phyloP scores from a whole-genome alignment of 2,329 filamentous ascomycete genomes.

The Cytospora chrysosperma region DNA sequence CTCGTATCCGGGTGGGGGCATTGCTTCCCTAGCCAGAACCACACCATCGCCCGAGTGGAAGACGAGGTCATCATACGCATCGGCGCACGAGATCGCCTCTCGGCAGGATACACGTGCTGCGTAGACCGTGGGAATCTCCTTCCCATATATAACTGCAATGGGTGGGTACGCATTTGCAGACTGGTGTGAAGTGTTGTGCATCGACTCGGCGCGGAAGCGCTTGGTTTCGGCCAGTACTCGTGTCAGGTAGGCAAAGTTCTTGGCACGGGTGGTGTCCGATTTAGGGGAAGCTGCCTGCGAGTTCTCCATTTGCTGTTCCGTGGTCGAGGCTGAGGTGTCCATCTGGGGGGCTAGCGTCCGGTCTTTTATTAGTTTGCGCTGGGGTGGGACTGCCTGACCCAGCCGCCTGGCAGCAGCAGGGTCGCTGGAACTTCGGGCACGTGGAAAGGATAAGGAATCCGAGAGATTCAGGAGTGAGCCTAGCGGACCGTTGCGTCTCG shows the following conservation, averaged over 20 bases:
- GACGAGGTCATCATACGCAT: constrained; percentile 82
- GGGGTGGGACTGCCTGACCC: constrained; percentile 30
- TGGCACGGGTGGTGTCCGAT: constrained; percentile 49
- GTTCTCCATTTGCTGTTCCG: constrained; percentile 28
- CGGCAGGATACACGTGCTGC: constrained; percentile 71
- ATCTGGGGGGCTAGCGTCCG: constrained; percentile 49
- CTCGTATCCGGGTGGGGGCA: constrained; percentile 78
- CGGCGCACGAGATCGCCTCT: constrained; percentile 71
- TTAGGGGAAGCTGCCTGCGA: constrained; percentile 20
- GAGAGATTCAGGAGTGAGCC: constrained; percentile 49
- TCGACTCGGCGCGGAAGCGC: constrained; percentile 73
- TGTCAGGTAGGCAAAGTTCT: constrained; percentile 63
- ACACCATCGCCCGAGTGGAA: constrained; percentile 90
- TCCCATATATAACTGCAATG: constrained; percentile 79
- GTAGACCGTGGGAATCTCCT: constrained; percentile 80
- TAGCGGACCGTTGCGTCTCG: constrained; percentile 38
- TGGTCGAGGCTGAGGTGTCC: constrained; percentile 31
- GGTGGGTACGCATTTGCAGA: constrained; percentile 77
- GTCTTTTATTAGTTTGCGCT: constrained; percentile 35
- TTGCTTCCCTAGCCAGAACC: constrained; percentile 78
- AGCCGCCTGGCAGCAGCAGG: constrained; percentile 30
- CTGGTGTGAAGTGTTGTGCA: constrained; percentile 59
- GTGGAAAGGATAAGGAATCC: constrained; percentile 41
- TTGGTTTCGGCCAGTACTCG: constrained; percentile 72
- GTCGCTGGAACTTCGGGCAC: constrained; percentile 45